phyloP scores from a whole-genome alignment of 2,329 filamentous ascomycete species.

The Celoporthe dispersa region DNA sequence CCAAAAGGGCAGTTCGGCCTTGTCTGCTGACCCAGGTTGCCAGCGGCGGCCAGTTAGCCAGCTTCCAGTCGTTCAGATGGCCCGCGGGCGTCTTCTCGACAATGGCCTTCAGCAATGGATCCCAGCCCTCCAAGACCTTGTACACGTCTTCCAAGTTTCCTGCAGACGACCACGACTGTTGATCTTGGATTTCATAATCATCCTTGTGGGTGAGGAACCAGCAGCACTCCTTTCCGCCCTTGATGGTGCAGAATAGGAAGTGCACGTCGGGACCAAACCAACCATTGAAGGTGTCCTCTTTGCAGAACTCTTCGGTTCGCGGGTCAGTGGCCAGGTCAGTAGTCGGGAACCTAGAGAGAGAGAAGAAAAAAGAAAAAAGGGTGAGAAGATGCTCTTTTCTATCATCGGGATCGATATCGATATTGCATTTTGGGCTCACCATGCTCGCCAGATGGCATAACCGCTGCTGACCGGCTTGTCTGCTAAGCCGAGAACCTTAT shows the following conservation, averaged over 20 bases:
- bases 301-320: background rate
- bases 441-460: background rate
- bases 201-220: background rate
- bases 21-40: background rate
- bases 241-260: background rate
- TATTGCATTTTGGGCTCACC: background rate
- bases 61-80: background rate
- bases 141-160: background rate
- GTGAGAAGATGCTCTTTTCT: background rate
- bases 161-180: background rate
- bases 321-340: background rate
- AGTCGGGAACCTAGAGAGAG: background rate
- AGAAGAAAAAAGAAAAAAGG: background rate
- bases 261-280: background rate
- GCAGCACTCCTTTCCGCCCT: background rate
- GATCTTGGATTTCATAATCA: background rate
- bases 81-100: background rate
- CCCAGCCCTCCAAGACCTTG: background rate
- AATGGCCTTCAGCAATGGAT: background rate
- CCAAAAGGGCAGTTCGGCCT: background rate
- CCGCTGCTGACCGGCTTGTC: background rate
- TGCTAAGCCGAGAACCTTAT: background rate
- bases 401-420: background rate
- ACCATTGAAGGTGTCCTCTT: background rate
- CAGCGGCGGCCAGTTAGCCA: background rate